Base-by-base conservation (phyloP, 768 basidiomycete genomes). In the Pulveroboletus sp. region DNA sequence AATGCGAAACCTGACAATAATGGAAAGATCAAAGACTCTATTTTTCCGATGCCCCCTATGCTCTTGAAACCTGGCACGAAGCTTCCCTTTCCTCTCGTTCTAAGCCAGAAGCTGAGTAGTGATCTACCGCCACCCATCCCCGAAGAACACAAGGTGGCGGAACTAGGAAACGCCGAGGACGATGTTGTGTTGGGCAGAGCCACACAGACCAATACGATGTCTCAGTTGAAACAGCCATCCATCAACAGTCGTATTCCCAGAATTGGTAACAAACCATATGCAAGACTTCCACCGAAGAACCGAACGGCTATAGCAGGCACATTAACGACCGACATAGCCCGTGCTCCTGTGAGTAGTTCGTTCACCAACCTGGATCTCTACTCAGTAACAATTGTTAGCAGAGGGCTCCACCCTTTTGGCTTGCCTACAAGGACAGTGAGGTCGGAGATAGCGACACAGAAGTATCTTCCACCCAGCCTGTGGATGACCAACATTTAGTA, bases 231-330 rank as follows among this genome's bases (percentile, higher is more conserved):
- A 58, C 78, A 82, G 53, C 64, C 71, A 8, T 58, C 65, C 24
- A 38, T 30, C n/a, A 74, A 71, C 0, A 82, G 83, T 64, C 74
- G 74, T 61, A 85, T 85, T 57, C 83, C 83, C 15, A 74, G 83
- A 51, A 79, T 81, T 37, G 75, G 74, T 32, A 64, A 63, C 24
- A 85, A 83, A 47, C 83, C 82, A 3, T 85, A 85, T 63, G 67
- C 75, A 28, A 73, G 79, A 50, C 72, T 72, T 43, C 45, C 30
- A 17, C 28, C 57, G 8, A 52, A 47, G 31, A 47, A 45, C 9
- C 54, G 39, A 39, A 59, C 31, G 33, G 15, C 15, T 30, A 26
- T 42, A n/a, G 14, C 27, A 31, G 43, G n/a, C 35, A 39, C 55
- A 18, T 51, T 54, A 35, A 55, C 49, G n/a, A 18, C 31, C 31